Base-by-base conservation (phyloP, 208 protist genomes). In the Wallacemonas rigidus region DNA sequence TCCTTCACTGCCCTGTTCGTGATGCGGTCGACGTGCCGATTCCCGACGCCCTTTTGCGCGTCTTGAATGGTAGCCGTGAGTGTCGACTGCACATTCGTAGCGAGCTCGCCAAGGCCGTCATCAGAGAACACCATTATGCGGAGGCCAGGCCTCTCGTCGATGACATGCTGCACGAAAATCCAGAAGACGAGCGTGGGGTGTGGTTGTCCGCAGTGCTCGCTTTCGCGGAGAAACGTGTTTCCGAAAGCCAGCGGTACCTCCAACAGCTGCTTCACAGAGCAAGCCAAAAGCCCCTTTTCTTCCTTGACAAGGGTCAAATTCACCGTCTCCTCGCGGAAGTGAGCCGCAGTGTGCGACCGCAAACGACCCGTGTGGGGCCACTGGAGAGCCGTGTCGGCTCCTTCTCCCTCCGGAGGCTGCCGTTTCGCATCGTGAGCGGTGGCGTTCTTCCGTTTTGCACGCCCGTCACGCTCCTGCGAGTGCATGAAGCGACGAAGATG, bases 391-490 rank as follows among this genome's bases (percentile, higher is more conserved):
- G 5, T 11, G 11, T 15, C 64, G 64, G 9, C 40, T 6, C 53
- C 7, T 4, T 65, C 7, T 6, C 71, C 7, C 53, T 88, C 47
- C 72, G 80, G 15, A 54, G 70, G 15, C 63, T 89, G 51, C 75
- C 78, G 2, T 90, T 90, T 57, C 15, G 53, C 15, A 50, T 87
- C n/a, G 12, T 90, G 41, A 14, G 64, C 9, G 69, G 72, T 26
- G 64, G 60, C 40, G 48, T 87, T 26, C 69, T 90, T 2, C 74
- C 76, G 38, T 87, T 78, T 58, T 85, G 75, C 60, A 75, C 81
- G 15, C 72, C 72, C 5, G 9, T 60, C 12, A 47, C 71, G 5
- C 72, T 87, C 1, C 71, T 74, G 55, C 58, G 51, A 9, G 39
- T 90, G n/a, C 74, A 81, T 50, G 64, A 72, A 1, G 74, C 73